Conservation (phyloP, 352 stramenopile species). For the Phytopythium oedochilum region DNA sequence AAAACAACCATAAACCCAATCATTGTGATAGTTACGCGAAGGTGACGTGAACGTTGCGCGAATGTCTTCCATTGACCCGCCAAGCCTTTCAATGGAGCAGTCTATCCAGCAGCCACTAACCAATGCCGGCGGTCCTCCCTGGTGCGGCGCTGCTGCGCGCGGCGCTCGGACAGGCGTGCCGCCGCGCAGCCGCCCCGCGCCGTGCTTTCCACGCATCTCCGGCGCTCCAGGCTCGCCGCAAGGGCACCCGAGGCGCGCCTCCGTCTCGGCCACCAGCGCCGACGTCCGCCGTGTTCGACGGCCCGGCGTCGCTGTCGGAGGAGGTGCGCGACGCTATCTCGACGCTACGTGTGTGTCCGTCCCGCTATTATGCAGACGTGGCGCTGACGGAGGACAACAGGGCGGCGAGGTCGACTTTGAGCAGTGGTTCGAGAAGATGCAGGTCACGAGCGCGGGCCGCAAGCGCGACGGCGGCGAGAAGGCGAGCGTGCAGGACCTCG, state of each 20-base stretch:
- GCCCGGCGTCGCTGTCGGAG: constrained; percentile 1
- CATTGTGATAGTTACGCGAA: too few species aligned
- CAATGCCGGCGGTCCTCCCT: constrained; percentile 3
- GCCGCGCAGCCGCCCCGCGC: constrained; percentile 11
- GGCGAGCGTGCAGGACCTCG: constrained; percentile 20
- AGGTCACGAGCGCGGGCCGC: constrained; percentile 18
- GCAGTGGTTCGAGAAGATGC: constrained; percentile 45
- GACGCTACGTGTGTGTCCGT: too few species aligned
- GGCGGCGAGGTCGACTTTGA: constrained; percentile 33
- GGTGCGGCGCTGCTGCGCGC: constrained; percentile 12
- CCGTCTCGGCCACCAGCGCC: constrained; percentile 9
- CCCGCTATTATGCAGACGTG: too few species aligned
- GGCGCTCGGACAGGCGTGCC: constrained; percentile 13
- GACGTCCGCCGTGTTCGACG: constrained; percentile 25
- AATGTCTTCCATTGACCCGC: too few species aligned
- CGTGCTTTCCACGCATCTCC: constrained; percentile 38
- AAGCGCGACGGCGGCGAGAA: constrained; percentile 11
- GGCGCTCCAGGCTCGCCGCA: constrained; percentile 29
- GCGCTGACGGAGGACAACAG: constrained; percentile 9
- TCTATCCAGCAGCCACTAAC: background rate
- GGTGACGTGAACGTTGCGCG: too few species aligned
- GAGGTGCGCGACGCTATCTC: too few species aligned
- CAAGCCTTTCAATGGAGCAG: too few species aligned
- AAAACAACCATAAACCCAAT: too few species aligned
- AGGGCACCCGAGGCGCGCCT: constrained; percentile 20